Percentiles rank a stretch among this genome's conserved stretches.
phyloP scores from a whole-genome alignment of 192 early-diverging fungal species.

The Entomortierella lignicola region DNA sequence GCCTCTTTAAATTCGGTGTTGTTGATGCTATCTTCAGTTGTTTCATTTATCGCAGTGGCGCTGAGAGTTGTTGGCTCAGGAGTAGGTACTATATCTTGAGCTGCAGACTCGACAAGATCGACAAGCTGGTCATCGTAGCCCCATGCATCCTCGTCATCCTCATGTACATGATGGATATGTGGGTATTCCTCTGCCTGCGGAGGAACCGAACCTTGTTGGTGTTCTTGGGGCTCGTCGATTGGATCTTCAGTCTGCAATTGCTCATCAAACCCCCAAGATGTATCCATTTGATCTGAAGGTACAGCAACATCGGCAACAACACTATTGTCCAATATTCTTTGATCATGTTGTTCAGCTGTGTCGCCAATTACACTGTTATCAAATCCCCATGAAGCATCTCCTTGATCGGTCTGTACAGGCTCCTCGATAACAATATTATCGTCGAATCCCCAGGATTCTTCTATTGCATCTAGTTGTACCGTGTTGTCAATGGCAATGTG shows the following conservation, averaged over 20 bases:
- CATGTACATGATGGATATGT: slow-evolving; percentile 8
- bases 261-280: slow-evolving; percentile 3
- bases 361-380: neutral
- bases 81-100: neutral
- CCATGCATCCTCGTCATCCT: slow-evolving; percentile 32
- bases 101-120: slow-evolving; percentile 9
- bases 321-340: neutral
- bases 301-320: neutral
- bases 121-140: slow-evolving; percentile 33
- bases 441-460: neutral
- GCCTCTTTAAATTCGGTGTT: neutral
- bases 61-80: neutral
- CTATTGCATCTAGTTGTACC: neutral
- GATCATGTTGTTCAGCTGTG: no score
- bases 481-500: slow-evolving; percentile 9
- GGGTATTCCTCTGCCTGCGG: neutral
- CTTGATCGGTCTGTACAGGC: neutral
- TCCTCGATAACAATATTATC: neutral
- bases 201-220: neutral
- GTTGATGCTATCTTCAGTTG: neutral
- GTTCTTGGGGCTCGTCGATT: neutral
- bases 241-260: neutral
- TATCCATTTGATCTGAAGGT: neutral
- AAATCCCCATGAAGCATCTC: neutral
- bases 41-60: neutral